Evolutionary conservation across 768 basidiomycete genomes (phyloP).

Genomic region (Hirschioporus abietinus): DNA sequence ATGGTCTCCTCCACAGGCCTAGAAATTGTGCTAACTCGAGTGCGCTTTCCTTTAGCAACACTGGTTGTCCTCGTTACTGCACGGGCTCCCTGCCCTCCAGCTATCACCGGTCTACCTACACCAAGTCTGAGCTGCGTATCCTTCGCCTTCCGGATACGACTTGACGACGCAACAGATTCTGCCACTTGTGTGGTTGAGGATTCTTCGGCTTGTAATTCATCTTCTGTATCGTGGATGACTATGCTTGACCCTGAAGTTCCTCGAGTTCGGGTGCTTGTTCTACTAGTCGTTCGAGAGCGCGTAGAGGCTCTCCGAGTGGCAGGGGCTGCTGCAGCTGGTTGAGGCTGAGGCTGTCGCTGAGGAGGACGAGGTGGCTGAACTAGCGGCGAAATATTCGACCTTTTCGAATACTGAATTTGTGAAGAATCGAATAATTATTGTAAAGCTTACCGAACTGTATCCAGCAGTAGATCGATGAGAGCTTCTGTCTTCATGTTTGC

Average conservation of each 20-base stretch:
- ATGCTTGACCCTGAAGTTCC: not conserved
- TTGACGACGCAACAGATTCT: slow-evolving; percentile 23
- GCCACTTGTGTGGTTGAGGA: slow-evolving; percentile 9
- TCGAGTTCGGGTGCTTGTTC: not conserved
- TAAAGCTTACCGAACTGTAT: slow-evolving; percentile 26
- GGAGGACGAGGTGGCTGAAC: slow-evolving; percentile 2
- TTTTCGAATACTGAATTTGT: slow-evolving; percentile 4
- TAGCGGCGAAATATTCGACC: slow-evolving; percentile 4
- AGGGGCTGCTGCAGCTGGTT: not conserved
- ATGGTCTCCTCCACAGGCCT: slow-evolving; percentile 53
- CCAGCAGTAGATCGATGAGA: slow-evolving; percentile 67
- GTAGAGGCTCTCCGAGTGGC: not conserved
- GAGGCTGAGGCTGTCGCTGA: not conserved
- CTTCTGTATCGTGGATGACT: slow-evolving; percentile 4
- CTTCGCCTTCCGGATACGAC: slow-evolving; percentile 64
- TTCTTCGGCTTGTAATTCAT: slow-evolving; percentile 20
- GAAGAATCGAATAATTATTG: slow-evolving; percentile 7
- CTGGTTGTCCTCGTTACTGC: slow-evolving; percentile 55
- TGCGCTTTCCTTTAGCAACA: slow-evolving; percentile 41
- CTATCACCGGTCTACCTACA: slow-evolving; percentile 61
- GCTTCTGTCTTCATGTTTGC: slow-evolving; percentile 80
- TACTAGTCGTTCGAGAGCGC: not conserved
- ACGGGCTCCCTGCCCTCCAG: slow-evolving; percentile 64
- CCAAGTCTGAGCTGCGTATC: slow-evolving; percentile 67
- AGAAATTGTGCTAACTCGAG: slow-evolving; percentile 44